A percentile compares a stretch with the other conserved stretches of the same genome.
These are phyloP conservation scores for Letharia columbiana DNA, from an alignment of 495 filamentous ascomycete species.

Conservation along the genomic window DNA sequence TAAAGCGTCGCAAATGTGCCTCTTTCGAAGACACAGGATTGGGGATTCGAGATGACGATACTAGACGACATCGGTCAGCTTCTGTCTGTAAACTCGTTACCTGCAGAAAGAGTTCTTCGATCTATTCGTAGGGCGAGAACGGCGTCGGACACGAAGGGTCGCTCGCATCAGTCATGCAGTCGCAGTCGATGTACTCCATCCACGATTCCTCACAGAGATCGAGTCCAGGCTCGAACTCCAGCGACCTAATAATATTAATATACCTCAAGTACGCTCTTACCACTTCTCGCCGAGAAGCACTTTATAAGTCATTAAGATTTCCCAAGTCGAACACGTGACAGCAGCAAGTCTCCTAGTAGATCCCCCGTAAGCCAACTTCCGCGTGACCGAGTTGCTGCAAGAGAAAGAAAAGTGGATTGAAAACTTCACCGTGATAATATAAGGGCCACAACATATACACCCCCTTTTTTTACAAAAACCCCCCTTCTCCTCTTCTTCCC, in stretches of 20 bases:
- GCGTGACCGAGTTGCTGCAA: too few species aligned
- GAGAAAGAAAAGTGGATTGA: too few species aligned
- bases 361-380: too few species aligned
- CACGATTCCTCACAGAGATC: neutral
- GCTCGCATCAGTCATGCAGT: conserved; percentile 7
- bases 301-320: conserved; percentile 9
- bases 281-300: conserved; percentile 14
- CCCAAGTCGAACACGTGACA: neutral
- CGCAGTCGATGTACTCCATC: neutral
- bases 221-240: neutral
- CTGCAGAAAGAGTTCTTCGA: conserved; percentile 5
- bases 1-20: conserved; percentile 3
- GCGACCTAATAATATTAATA: neutral
- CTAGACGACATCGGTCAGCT: conserved; percentile 4
- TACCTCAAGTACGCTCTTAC: conserved; percentile 5
- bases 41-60: conserved; percentile 3
- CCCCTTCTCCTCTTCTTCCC: too few species aligned
- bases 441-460: too few species aligned
- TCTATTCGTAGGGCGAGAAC: conserved; percentile 7
- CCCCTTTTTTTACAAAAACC: too few species aligned
- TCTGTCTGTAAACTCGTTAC: conserved; percentile 7
- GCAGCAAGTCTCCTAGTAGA: conserved; percentile 2
- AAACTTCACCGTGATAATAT: too few species aligned
- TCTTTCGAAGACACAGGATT: conserved; percentile 8
- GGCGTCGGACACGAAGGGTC: conserved; percentile 6